Percentiles rank a stretch among this genome's conserved stretches.
Conservation (phyloP, 495 filamentous ascomycete species). For the Penicillium roqueforti region DNA sequence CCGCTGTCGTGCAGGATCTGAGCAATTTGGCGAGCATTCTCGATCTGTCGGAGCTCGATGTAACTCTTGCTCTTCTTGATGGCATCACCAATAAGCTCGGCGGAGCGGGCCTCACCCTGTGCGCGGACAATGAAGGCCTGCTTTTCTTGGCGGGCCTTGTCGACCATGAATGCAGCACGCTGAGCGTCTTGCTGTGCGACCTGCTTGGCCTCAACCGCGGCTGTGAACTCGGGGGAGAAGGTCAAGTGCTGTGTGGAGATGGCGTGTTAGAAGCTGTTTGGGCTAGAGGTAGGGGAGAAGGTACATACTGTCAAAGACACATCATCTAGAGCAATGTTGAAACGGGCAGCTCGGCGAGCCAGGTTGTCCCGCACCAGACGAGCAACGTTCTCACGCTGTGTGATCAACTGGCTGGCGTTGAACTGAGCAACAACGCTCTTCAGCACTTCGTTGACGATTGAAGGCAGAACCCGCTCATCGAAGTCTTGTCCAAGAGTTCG, state of each 20-base stretch:
- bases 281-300: neutral
- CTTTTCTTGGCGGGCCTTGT: constrained; percentile 99
- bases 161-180: constrained; percentile 93
- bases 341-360: constrained; percentile 81
- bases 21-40: constrained; percentile 89
- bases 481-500: constrained; percentile 93
- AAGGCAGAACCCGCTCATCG: constrained; percentile 93
- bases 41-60: constrained; percentile 93
- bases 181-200: constrained; percentile 98
- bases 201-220: constrained; percentile 97
- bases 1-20: constrained; percentile 75
- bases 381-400: constrained; percentile 94
- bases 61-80: constrained; percentile 99
- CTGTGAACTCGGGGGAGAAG: constrained; percentile 99
- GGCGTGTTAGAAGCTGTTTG: constrained; percentile 15
- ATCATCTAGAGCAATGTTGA: constrained; percentile 97
- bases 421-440: constrained; percentile 99
- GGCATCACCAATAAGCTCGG: constrained; percentile 95
- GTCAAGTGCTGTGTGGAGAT: constrained; percentile 71
- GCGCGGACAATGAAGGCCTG: constrained; percentile 97
- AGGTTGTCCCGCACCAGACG: constrained; percentile 89
- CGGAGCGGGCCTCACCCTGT: constrained; percentile 97
- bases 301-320: constrained; percentile 85
- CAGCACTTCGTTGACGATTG: constrained; percentile 96
- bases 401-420: constrained; percentile 97